These are phyloP conservation scores for Rhizopogon salebrosus DNA, from an alignment of 768 basidiomycete genomes.

Conservation along the genomic window DNA sequence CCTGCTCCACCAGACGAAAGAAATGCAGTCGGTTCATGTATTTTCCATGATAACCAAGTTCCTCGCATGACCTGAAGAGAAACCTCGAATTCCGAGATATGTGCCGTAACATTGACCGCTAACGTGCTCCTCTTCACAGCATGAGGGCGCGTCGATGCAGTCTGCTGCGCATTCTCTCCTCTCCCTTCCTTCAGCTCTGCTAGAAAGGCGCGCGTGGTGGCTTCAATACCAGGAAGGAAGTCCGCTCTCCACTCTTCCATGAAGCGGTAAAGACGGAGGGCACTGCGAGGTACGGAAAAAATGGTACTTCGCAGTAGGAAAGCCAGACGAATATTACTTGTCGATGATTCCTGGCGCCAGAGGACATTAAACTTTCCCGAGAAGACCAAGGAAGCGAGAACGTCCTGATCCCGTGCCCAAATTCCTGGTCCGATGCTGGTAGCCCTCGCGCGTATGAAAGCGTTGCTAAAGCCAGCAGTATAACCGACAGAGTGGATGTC, in stretches of 20 bases:
- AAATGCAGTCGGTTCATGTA: conserved; percentile 45
- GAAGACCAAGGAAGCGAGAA: conserved; percentile 58
- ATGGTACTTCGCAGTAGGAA: conserved; percentile 41
- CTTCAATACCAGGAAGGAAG: conserved; percentile 71
- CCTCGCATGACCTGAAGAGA: conserved; percentile 83
- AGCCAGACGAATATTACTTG: conserved; percentile 37
- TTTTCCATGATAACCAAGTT: conserved; percentile 79
- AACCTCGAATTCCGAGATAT: conserved; percentile 46
- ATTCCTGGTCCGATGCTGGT: conserved; percentile 31
- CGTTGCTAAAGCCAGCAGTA: conserved; percentile 26
- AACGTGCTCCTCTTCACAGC: conserved; percentile 5
- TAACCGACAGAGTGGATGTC: neutral
- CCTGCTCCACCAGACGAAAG: conserved; percentile 30
- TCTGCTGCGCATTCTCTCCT: conserved; percentile 32
- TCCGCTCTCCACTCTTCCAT: conserved; percentile 79
- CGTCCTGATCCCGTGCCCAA: conserved; percentile 42
- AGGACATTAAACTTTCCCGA: conserved; percentile 42
- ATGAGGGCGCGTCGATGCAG: conserved; percentile 25
- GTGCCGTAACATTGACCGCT: conserved; percentile 47
- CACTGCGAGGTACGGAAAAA: conserved; percentile 73
- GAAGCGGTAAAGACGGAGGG: conserved; percentile 72
- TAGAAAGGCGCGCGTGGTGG: conserved; percentile 57
- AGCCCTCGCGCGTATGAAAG: conserved; percentile 57
- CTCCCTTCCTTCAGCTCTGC: conserved; percentile 45
- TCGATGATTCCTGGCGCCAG: conserved; percentile 39